These are phyloP conservation scores for Pyrenophora graminea DNA, from an alignment of 2,329 filamentous ascomycete genomes.

Conservation along the genomic window DNA sequence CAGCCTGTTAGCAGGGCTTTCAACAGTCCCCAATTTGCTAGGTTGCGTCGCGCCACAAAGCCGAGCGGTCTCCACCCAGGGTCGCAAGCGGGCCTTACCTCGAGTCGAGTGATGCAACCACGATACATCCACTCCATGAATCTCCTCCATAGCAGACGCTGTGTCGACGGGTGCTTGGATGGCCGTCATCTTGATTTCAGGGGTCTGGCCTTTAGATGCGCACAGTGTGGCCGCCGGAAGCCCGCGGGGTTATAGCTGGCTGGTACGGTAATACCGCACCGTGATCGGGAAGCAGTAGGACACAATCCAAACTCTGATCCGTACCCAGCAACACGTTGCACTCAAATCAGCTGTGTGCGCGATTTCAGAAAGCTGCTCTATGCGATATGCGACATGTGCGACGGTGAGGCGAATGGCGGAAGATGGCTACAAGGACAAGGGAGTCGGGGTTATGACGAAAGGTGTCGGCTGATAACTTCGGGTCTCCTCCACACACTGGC, in stretches of 20 bases:
- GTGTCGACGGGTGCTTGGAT: slow-evolving; percentile 24
- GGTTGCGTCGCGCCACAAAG: slow-evolving; percentile 16
- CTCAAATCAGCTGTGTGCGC: slow-evolving; percentile 13
- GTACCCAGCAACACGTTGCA: slow-evolving; percentile 9
- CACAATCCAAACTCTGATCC: slow-evolving; percentile 6
- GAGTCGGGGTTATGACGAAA: slow-evolving; percentile 22
- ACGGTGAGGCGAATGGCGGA: slow-evolving; percentile 8
- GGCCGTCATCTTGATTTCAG: slow-evolving; percentile 30
- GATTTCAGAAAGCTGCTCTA: slow-evolving; percentile 14
- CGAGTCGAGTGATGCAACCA: slow-evolving; percentile 87
- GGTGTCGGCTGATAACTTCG: slow-evolving; percentile 19
- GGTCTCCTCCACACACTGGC: slow-evolving; percentile 19
- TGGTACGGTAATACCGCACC: slow-evolving; percentile 15
- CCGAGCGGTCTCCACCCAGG: slow-evolving; percentile 27
- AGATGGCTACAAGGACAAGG: slow-evolving; percentile 10
- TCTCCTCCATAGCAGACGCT: slow-evolving; percentile 68
- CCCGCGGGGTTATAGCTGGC: slow-evolving; percentile 34
- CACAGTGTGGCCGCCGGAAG: slow-evolving; percentile 23
- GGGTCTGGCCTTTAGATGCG: slow-evolving; percentile 14
- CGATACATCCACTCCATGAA: slow-evolving; percentile 82
- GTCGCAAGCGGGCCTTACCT: slow-evolving; percentile 61
- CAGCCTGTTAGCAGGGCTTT: slow-evolving; percentile 25
- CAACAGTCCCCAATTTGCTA: slow-evolving; percentile 2
- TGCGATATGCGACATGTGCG: slow-evolving; percentile 20
- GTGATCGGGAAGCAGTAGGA: slow-evolving; percentile 27